Conservation (phyloP, 1,284 basidiomycete species). For the Cerrena zonata region DNA sequence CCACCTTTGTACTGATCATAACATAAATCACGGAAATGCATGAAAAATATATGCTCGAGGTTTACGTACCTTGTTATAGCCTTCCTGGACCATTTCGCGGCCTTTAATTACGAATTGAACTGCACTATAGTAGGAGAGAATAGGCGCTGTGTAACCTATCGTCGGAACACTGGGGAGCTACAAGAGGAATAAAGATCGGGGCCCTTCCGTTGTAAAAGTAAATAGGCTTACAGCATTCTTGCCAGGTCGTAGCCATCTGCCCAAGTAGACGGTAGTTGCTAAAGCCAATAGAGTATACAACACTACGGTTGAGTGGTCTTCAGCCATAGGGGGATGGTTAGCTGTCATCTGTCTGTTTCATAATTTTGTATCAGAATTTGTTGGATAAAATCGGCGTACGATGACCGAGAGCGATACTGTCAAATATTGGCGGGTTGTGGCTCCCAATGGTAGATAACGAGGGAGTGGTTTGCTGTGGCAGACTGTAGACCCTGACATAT, state of each 20-base stretch:
- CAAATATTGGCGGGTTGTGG: too few species aligned
- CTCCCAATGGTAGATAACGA: too few species aligned
- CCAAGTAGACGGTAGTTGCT: neutral
- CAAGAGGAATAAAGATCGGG: too few species aligned
- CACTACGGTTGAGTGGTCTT: neutral
- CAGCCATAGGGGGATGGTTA: too few species aligned
- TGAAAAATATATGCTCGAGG: neutral
- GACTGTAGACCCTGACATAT: too few species aligned
- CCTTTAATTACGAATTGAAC: constrained; percentile 8
- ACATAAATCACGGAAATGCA: neutral
- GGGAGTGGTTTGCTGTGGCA: too few species aligned
- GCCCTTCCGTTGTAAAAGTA: too few species aligned
- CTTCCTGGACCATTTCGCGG: constrained; percentile 11
- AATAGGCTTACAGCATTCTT: too few species aligned
- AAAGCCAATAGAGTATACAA: neutral
- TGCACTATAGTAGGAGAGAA: constrained; percentile 14
- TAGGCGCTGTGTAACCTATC: constrained; percentile 7
- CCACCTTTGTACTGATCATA: constrained; percentile 9
- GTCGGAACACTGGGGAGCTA: constrained; percentile 10
- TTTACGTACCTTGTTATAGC: constrained; percentile 14
- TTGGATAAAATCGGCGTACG: too few species aligned
- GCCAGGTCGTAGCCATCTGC: neutral
- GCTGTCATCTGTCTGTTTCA: too few species aligned
- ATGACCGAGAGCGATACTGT: too few species aligned
- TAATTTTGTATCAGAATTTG: too few species aligned